Percentiles rank a stretch among this genome's conserved stretches.
Evolutionary conservation across 2,329 filamentous ascomycete genomes (phyloP).

Genomic region (Colletotrichum sp.): DNA sequence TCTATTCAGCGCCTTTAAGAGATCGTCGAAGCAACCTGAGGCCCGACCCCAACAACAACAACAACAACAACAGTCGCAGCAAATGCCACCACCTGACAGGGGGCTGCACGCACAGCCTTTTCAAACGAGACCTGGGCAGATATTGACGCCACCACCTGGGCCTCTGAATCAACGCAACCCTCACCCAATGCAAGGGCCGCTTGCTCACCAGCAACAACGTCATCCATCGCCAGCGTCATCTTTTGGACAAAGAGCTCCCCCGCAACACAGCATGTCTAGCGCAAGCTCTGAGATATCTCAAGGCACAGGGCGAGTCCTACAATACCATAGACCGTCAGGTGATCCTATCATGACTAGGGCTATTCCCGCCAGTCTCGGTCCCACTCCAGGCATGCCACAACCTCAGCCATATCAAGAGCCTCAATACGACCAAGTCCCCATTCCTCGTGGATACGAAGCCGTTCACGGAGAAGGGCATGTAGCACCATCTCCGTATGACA

Average conservation of each 20-base stretch:
- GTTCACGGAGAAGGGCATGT: constrained; percentile 40
- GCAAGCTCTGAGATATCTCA: neutral
- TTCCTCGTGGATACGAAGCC: constrained; percentile 39
- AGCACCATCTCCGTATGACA: constrained; percentile 32
- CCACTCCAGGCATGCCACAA: neutral
- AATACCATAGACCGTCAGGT: neutral
- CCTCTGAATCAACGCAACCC: neutral
- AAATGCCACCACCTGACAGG: neutral
- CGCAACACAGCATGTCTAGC: neutral
- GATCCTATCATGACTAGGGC: neutral
- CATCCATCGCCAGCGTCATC: neutral
- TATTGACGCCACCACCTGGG: neutral
- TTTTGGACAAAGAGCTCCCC: neutral
- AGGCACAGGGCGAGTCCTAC: neutral
- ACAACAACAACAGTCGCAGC: constrained; percentile 17
- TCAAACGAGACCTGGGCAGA: neutral
- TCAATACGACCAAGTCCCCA: constrained; percentile 41
- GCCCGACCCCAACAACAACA: constrained; percentile 13
- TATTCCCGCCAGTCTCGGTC: neutral
- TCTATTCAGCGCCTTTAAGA: constrained; percentile 29
- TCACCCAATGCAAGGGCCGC: neutral
- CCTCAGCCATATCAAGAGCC: constrained; percentile 28
- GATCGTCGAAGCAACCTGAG: constrained; percentile 28
- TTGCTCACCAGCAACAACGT: constrained; percentile 4
- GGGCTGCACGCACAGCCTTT: neutral